phyloP scores from a whole-genome alignment of 495 filamentous ascomycete species.

The Hyphodiscus hymeniophilus region DNA sequence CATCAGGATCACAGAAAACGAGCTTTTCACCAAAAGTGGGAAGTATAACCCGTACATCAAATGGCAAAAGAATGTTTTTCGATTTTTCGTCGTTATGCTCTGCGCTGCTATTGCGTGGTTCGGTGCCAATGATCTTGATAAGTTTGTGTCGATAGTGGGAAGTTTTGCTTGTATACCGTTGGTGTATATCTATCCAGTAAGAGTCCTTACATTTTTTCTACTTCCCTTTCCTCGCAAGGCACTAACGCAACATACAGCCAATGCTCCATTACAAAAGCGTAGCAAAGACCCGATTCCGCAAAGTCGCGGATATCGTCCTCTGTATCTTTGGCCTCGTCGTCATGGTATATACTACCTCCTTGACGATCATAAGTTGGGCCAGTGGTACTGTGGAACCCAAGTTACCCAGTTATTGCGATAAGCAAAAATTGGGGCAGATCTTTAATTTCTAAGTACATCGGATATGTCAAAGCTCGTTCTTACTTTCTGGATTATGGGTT shows the following conservation, averaged over 20 bases:
- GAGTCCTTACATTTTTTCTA: background rate
- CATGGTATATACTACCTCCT: slow-evolving; percentile 81
- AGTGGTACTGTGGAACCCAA: slow-evolving; percentile 27
- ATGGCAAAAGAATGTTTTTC: slow-evolving; percentile 96
- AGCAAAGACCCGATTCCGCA: slow-evolving; percentile 53
- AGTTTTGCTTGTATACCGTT: slow-evolving; percentile 97
- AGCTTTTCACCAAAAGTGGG: slow-evolving; percentile 63
- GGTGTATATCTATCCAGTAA: slow-evolving; percentile 95
- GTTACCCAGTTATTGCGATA: slow-evolving; percentile 42
- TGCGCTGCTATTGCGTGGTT: slow-evolving; percentile 86
- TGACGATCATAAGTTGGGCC: slow-evolving; percentile 82
- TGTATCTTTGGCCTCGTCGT: slow-evolving; percentile 73
- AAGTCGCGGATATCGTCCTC: slow-evolving; percentile 61
- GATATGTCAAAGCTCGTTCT: too few species aligned
- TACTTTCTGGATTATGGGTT: too few species aligned
- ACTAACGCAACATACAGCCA: slow-evolving; percentile 45
- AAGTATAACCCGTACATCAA: slow-evolving; percentile 96
- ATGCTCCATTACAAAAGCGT: slow-evolving; percentile 80
- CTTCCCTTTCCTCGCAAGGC: background rate
- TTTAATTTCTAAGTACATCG: too few species aligned
- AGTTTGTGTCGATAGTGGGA: slow-evolving; percentile 91
- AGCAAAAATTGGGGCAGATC: slow-evolving; percentile 3
- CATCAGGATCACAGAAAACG: slow-evolving; percentile 69
- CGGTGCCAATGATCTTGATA: slow-evolving; percentile 88
- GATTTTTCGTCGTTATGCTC: slow-evolving; percentile 80